Evolutionary conservation across 176 grass and related monocot species (phyloP).

Genomic region (Triticum turgidum): DNA sequence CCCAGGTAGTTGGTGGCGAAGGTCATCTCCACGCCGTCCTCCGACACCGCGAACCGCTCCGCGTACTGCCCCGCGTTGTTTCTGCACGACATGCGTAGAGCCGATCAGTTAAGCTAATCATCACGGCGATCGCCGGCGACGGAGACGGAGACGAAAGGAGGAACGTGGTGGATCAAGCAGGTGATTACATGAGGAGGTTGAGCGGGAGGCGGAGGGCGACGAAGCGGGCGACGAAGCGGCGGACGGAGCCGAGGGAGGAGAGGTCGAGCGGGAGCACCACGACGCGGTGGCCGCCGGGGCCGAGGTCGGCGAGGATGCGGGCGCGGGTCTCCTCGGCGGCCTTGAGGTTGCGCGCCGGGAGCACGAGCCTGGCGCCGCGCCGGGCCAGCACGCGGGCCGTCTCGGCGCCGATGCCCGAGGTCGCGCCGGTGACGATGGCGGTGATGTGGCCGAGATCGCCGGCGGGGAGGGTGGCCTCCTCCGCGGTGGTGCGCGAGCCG

Average conservation of each 20-base stretch:
- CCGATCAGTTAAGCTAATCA: neutral
- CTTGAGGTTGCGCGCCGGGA: constrained; percentile 89
- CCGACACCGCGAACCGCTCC: constrained; percentile 57
- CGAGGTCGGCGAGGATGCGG: constrained; percentile 19
- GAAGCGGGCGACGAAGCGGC: constrained; percentile 68
- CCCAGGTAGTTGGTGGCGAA: constrained; percentile 96
- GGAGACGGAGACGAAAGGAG: neutral
- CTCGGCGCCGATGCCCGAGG: constrained; percentile 93
- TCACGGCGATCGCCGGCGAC: neutral
- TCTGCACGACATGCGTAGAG: constrained; percentile 23
- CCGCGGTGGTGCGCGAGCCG: constrained; percentile 72
- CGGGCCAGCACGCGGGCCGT: constrained; percentile 74
- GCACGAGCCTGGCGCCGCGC: constrained; percentile 75
- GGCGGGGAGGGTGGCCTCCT: constrained; percentile 53
- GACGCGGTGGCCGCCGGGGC: constrained; percentile 26
- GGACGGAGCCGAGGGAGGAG: constrained; percentile 84
- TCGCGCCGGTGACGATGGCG: constrained; percentile 92
- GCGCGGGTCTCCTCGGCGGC: constrained; percentile 70
- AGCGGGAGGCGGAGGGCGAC: constrained; percentile 72
- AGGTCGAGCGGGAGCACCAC: constrained; percentile 90
- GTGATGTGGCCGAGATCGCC: constrained; percentile 65
- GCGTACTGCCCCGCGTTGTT: constrained; percentile 98
- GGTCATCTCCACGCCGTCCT: constrained; percentile 95
- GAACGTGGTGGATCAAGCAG: no score
- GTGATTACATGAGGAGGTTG: constrained; percentile 74